Evolutionary conservation across 2,329 filamentous ascomycete genomes (phyloP).

Genomic region (Remersonia thermophila): DNA sequence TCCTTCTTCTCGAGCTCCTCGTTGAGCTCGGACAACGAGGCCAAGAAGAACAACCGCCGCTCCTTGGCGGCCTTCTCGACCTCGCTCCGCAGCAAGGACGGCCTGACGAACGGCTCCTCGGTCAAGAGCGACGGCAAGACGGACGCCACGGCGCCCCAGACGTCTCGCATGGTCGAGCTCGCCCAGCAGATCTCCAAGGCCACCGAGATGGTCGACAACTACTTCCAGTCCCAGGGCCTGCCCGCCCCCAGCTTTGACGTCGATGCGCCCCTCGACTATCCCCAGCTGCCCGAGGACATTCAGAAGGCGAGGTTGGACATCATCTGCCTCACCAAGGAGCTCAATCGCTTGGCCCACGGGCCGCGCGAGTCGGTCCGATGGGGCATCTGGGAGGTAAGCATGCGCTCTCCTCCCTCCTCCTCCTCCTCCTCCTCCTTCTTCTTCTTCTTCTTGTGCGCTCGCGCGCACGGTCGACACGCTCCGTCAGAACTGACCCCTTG

Average conservation of each 20-base stretch:
- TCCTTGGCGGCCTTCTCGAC: conserved; percentile 19
- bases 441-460: too few species aligned
- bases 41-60: conserved; percentile 24
- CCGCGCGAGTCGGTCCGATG: conserved; percentile 40
- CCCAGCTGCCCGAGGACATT: conserved; percentile 33
- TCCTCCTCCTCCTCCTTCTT: too few species aligned
- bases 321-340: conserved; percentile 35
- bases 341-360: conserved; percentile 35
- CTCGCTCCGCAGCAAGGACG: conserved; percentile 15
- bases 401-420: not conserved
- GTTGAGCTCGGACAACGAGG: conserved; percentile 16
- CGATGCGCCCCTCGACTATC: conserved; percentile 33
- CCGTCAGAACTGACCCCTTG: not conserved
- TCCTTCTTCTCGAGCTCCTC: conserved; percentile 23
- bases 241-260: conserved; percentile 33
- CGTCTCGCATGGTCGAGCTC: conserved; percentile 32
- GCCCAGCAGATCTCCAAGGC: conserved; percentile 35
- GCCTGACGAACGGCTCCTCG: conserved; percentile 5
- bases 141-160: conserved; percentile 6
- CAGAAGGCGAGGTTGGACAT: conserved; percentile 34
- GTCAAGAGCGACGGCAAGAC: not conserved
- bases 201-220: conserved; percentile 36
- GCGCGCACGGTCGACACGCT: too few species aligned
- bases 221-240: conserved; percentile 30
- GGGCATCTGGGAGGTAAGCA: conserved; percentile 38